Conservation (phyloP, 140 eudicot species). For the Erigeron philadelphicus region DNA sequence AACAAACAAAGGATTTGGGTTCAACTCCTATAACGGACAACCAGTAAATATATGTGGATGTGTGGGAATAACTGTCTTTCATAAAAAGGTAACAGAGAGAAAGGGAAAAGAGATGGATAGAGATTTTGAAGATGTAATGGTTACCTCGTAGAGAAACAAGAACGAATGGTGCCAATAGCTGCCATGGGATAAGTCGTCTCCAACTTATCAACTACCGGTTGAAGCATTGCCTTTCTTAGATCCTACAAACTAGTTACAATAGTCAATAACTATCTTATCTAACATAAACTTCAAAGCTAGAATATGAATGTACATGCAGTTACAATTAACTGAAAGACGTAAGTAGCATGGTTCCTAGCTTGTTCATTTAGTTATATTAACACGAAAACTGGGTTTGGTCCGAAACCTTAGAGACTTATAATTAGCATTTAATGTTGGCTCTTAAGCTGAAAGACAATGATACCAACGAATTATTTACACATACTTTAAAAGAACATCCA, state of each 20-base stretch:
- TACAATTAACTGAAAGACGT: slow-evolving; percentile 10
- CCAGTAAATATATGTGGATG: too few species aligned
- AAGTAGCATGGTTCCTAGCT: too few species aligned
- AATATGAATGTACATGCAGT: background rate
- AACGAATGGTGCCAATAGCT: slow-evolving; percentile 57
- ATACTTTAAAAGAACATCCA: too few species aligned
- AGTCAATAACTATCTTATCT: background rate
- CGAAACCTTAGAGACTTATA: too few species aligned
- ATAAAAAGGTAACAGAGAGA: background rate
- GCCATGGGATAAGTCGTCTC: slow-evolving; percentile 64
- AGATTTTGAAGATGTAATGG: background rate
- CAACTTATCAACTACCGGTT: slow-evolving; percentile 35
- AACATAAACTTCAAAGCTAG: background rate
- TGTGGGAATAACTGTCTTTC: too few species aligned
- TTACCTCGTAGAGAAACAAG: slow-evolving; percentile 92
- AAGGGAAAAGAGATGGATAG: background rate
- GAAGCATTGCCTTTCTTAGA: slow-evolving; percentile 56
- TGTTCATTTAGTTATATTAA: too few species aligned
- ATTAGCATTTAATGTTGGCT: too few species aligned
- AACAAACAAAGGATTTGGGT: too few species aligned
- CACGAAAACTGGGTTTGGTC: too few species aligned
- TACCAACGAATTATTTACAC: too few species aligned
- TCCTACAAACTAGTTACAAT: slow-evolving; percentile 40
- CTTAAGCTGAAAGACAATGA: too few species aligned
- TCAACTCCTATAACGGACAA: too few species aligned